Base-by-base conservation (phyloP, 345 rosid species). In the Theobroma cacao region DNA sequence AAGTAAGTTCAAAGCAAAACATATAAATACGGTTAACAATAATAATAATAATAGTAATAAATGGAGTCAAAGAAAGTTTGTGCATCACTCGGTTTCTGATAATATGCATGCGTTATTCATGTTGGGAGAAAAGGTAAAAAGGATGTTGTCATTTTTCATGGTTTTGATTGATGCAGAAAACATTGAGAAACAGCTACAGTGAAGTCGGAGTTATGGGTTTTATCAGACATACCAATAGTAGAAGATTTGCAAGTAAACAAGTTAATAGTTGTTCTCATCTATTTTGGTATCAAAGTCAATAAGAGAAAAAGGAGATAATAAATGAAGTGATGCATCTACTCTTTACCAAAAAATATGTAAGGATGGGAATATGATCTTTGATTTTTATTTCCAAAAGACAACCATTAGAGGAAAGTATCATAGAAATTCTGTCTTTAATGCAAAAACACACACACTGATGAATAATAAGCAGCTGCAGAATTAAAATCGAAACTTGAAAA, bases 341-440 rank as follows among this genome's bases (percentile, higher is more conserved):
- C 24, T 24, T 18, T 75, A 77, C 82, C 83, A 79, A 69, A 82
- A 78, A 20, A 7, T 26, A 50, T 63, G 67, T 59, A 60, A 41
- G 56, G 62, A 53, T 36, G 63, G 38, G 70, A 73, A 43, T 36
- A 31, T 22, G 62, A 73, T 48, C 61, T 55, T 76, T 70, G 59
- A 58, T 58, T 74, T 36, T 77, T 20, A 59, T 72, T 63, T 56
- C 65, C 38, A 70, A 62, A 78, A 75, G 47, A 75, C 68, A 79
- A 48, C 89, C 86, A 82, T 77, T 79, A 78, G 77, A 58, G 84
- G 91, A 86, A 88, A 88, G 73, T 48, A 22, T 2, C 71, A 79
- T 34, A 60, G 41, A 60, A 52, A 69, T 67, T 64, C 71, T 7
- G 79, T 24, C 80, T 73, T 81, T 52, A 83, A 83, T 79, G 75